phyloP scores from a whole-genome alignment of 2,329 filamentous ascomycete genomes.

The Clathrospora elynae region DNA sequence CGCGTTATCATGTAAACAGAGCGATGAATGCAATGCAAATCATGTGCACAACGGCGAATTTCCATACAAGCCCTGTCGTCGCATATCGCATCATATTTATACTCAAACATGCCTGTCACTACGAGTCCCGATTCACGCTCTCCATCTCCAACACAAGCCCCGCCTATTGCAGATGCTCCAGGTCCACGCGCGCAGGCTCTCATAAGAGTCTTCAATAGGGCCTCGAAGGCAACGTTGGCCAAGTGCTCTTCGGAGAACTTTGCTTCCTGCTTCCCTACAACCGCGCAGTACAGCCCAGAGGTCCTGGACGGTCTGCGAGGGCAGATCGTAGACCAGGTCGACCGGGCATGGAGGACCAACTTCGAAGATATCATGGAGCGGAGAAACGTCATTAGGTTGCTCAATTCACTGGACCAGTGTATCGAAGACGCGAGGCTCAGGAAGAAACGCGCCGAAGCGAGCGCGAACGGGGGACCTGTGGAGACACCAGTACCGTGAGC shows the following conservation, averaged over 20 bases:
- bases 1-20: constrained; percentile 23
- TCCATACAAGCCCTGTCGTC: background rate
- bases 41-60: background rate
- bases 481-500: constrained; percentile 55
- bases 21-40: constrained; percentile 1
- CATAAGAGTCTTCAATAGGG: constrained; percentile 64
- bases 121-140: constrained; percentile 44
- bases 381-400: constrained; percentile 59
- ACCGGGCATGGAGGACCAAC: constrained; percentile 61
- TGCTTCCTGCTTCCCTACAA: constrained; percentile 67
- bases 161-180: constrained; percentile 60
- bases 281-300: constrained; percentile 61
- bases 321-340: constrained; percentile 63
- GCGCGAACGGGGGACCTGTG: constrained; percentile 44
- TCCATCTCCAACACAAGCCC: constrained; percentile 59
- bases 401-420: constrained; percentile 66
- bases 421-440: constrained; percentile 63
- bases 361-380: constrained; percentile 66
- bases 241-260: constrained; percentile 67
- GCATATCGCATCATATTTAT: constrained; percentile 8
- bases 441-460: constrained; percentile 52
- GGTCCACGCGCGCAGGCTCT: constrained; percentile 65
- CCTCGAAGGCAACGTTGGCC: constrained; percentile 63
- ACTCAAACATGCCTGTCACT: constrained; percentile 38
- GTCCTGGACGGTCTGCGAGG: constrained; percentile 62